Conservation (phyloP, 2,329 filamentous ascomycete species). For the Penicillium sp. region DNA sequence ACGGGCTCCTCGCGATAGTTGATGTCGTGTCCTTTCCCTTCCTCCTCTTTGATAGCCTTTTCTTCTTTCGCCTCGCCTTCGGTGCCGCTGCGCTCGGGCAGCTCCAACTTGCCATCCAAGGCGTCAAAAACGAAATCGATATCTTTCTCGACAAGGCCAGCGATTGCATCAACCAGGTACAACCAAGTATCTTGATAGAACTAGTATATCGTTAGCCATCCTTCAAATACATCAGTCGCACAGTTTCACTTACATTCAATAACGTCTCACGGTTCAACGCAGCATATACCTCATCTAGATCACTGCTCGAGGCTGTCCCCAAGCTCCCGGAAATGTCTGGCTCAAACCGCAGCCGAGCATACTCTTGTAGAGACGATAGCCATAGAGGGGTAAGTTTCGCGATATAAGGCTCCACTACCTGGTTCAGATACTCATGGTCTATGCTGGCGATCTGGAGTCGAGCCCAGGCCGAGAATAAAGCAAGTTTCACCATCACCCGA, state of each 20-base stretch:
- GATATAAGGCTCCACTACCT: slow-evolving; percentile 87
- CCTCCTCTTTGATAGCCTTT: slow-evolving; percentile 18
- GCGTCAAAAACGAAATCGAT: slow-evolving; percentile 98
- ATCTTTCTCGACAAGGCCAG: slow-evolving; percentile 93
- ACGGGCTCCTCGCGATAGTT: slow-evolving; percentile 98
- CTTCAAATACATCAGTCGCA: neutral
- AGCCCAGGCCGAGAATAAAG: slow-evolving; percentile 95
- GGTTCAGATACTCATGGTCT: slow-evolving; percentile 82
- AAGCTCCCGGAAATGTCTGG: slow-evolving; percentile 92
- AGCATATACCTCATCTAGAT: slow-evolving; percentile 89
- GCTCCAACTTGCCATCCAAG: slow-evolving; percentile 70
- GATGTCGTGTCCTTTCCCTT: slow-evolving; percentile 69
- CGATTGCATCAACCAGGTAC: slow-evolving; percentile 93
- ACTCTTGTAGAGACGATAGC: slow-evolving; percentile 89
- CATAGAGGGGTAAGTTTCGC: slow-evolving; percentile 86
- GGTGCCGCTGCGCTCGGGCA: slow-evolving; percentile 25
- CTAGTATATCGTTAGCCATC: slow-evolving; percentile 26
- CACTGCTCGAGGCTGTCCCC: slow-evolving; percentile 76
- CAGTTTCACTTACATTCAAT: slow-evolving; percentile 54
- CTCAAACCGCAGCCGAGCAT: slow-evolving; percentile 88
- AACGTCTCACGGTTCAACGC: slow-evolving; percentile 91
- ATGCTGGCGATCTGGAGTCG: slow-evolving; percentile 92
- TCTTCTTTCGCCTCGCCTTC: slow-evolving; percentile 23
- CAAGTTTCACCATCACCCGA: slow-evolving; percentile 97
- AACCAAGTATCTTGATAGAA: slow-evolving; percentile 99